Conservation (phyloP, 2,329 filamentous ascomycete species). For the Botrytis galanthina region DNA sequence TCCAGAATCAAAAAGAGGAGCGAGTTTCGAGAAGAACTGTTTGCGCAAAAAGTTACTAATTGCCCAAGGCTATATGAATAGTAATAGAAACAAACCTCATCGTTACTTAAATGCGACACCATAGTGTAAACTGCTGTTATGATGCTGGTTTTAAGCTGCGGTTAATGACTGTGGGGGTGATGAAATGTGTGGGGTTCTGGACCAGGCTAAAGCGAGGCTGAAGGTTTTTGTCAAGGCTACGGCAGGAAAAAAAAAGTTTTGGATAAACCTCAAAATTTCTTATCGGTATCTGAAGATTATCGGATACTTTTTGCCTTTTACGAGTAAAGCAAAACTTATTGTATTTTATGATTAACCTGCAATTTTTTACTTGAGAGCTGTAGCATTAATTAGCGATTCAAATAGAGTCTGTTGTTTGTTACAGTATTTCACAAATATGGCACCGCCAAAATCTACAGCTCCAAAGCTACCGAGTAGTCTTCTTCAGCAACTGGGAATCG, state of each 20-base stretch:
- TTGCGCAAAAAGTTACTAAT: slow-evolving; percentile 15
- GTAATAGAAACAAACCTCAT: slow-evolving; percentile 49
- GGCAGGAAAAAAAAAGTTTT: slow-evolving; percentile 11
- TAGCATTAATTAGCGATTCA: not conserved
- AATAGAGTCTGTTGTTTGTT: not conserved
- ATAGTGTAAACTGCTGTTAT: slow-evolving; percentile 12
- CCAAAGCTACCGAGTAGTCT: slow-evolving; percentile 46
- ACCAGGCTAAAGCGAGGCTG: slow-evolving; percentile 18
- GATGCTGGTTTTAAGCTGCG: slow-evolving; percentile 20
- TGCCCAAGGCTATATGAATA: not conserved
- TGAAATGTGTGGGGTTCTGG: slow-evolving; percentile 20
- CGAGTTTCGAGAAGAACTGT: slow-evolving; percentile 62
- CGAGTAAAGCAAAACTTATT: not conserved
- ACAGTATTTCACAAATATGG: slow-evolving; percentile 24
- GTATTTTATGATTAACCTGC: not conserved
- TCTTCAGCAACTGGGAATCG: slow-evolving; percentile 45
- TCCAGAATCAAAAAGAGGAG: slow-evolving; percentile 13
- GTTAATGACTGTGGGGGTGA: slow-evolving; percentile 24
- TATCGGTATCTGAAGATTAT: not conserved
- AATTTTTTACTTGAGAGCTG: not conserved
- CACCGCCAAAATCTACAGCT: slow-evolving; percentile 38
- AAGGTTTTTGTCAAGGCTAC: slow-evolving; percentile 3
- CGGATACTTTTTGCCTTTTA: not conserved
- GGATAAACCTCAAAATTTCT: slow-evolving; percentile 17
- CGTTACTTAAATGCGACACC: slow-evolving; percentile 55